phyloP scores from a whole-genome alignment of 345 rosid species.

The Rhodamnia argentea region DNA sequence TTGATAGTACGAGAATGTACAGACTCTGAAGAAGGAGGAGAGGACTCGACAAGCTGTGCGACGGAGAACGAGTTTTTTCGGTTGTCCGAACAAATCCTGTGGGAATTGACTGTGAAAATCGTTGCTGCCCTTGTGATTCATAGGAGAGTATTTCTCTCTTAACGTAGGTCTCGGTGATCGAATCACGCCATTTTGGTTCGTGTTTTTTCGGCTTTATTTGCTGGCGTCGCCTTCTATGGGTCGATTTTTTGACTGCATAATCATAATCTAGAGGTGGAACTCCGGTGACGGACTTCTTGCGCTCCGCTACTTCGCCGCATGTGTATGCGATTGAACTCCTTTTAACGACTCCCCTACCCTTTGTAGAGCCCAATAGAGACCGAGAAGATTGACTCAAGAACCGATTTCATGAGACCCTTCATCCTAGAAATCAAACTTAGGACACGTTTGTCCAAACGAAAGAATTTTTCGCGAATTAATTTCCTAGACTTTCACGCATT shows the following conservation, averaged over 20 bases:
- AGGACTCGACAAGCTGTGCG: background rate
- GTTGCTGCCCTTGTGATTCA: no score
- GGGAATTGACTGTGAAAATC: no score
- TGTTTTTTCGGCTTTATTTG: no score
- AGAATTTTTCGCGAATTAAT: background rate
- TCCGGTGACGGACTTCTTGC: no score
- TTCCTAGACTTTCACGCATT: background rate
- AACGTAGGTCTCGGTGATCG: background rate
- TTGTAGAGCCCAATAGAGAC: background rate
- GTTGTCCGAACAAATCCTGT: no score
- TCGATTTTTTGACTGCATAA: no score
- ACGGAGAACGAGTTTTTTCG: background rate
- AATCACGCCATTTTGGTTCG: no score
- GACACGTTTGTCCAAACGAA: background rate
- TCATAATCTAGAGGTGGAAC: no score
- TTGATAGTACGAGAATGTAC: background rate
- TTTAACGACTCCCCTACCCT: background rate
- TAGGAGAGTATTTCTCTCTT: no score
- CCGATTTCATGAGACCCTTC: background rate
- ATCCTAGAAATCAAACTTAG: background rate
- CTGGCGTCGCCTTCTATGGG: no score
- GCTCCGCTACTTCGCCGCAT: no score
- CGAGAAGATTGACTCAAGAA: background rate
- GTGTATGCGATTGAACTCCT: background rate
- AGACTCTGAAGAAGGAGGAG: background rate